Evolutionary conservation across 495 filamentous ascomycete species (phyloP).

Genomic region (Annulohypoxylon nitens): DNA sequence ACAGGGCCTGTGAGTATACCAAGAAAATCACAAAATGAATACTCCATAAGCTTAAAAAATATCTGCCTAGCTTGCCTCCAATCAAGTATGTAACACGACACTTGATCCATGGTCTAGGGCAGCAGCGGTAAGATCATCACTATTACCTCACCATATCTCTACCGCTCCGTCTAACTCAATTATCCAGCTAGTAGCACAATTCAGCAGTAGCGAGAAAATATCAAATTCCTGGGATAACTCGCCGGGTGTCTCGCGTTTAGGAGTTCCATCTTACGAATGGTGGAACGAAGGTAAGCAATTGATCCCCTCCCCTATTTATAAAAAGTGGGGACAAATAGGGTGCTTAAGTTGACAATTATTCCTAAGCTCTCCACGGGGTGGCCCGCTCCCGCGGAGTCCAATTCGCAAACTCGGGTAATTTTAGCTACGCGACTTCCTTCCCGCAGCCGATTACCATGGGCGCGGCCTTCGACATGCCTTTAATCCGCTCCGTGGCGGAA

Average conservation of each 20-base stretch:
- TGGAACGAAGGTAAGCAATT: slow-evolving; percentile 54
- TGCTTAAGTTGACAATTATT: neutral
- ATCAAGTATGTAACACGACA: slow-evolving; percentile 59
- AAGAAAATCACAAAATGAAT: neutral
- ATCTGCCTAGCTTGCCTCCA: slow-evolving; percentile 58
- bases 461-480: slow-evolving; percentile 70
- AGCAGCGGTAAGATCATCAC: slow-evolving; percentile 52
- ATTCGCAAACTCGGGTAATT: slow-evolving; percentile 64
- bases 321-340: neutral
- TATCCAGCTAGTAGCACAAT: slow-evolving; percentile 45
- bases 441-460: slow-evolving; percentile 71
- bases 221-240: slow-evolving; percentile 68
- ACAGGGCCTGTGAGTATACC: slow-evolving; percentile 35
- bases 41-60: no score
- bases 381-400: slow-evolving; percentile 64
- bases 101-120: slow-evolving; percentile 55
- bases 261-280: slow-evolving; percentile 68
- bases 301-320: neutral
- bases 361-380: slow-evolving; percentile 69
- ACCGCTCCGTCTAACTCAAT: neutral
- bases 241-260: slow-evolving; percentile 69
- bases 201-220: slow-evolving; percentile 62
- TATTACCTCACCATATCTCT: neutral
- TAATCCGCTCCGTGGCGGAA: slow-evolving; percentile 69
- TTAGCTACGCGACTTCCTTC: slow-evolving; percentile 71